Evolutionary conservation across 2,329 filamentous ascomycete genomes (phyloP).

Genomic region (Tolypocladium pustulatum): DNA sequence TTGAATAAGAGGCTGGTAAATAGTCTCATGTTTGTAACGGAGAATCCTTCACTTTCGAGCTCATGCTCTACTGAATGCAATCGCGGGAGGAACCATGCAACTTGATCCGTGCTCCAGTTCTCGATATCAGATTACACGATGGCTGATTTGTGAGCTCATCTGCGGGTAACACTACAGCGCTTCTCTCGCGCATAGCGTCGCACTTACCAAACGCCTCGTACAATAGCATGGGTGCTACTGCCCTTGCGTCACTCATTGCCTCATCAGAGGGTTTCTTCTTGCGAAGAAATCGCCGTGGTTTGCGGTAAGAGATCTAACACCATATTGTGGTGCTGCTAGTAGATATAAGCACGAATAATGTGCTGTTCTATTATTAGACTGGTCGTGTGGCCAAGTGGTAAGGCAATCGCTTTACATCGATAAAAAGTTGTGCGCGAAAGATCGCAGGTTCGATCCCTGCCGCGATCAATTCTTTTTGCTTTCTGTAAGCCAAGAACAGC

Average conservation of each 20-base stretch:
- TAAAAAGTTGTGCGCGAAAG: slow-evolving; percentile 17
- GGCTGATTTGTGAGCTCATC: too few species aligned
- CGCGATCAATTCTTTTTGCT: slow-evolving; percentile 19
- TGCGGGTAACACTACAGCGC: too few species aligned
- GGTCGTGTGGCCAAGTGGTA: slow-evolving; percentile 4
- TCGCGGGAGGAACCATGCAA: not conserved
- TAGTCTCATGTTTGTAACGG: not conserved
- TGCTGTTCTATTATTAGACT: not conserved
- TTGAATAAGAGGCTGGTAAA: not conserved
- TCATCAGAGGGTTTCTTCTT: too few species aligned
- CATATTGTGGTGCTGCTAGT: not conserved
- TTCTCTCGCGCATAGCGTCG: too few species aligned
- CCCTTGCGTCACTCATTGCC: not conserved
- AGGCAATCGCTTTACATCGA: slow-evolving; percentile 2
- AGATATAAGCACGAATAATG: not conserved
- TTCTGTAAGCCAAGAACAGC: too few species aligned
- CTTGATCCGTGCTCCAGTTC: not conserved
- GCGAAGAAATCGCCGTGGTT: too few species aligned
- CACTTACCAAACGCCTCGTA: not conserved
- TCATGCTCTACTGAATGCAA: not conserved
- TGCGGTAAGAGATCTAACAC: too few species aligned
- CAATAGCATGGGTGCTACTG: not conserved
- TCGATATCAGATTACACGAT: too few species aligned
- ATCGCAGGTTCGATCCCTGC: slow-evolving; percentile 35
- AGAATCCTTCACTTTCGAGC: not conserved